These are phyloP conservation scores for Piloderma croceum DNA, from an alignment of 768 basidiomycete genomes.

Conservation along the genomic window DNA sequence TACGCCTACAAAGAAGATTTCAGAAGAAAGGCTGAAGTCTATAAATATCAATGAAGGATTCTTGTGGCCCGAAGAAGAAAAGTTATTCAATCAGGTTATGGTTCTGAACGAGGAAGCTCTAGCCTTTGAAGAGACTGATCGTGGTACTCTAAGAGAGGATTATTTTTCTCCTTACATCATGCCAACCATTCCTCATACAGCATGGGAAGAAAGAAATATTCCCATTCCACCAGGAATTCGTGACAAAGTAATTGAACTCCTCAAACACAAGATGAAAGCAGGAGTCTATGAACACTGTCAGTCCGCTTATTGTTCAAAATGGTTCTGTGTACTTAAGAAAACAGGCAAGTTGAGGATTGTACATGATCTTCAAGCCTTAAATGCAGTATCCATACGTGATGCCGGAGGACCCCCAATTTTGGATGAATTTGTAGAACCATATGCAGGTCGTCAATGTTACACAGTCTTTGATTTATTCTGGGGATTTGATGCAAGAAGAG, in stretches of 20 bases:
- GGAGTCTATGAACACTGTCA: slow-evolving; percentile 32
- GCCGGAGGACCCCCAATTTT: slow-evolving; percentile 28
- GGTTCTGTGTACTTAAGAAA: slow-evolving; percentile 28
- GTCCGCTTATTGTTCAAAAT: slow-evolving; percentile 28
- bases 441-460: slow-evolving; percentile 23
- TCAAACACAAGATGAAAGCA: slow-evolving; percentile 20
- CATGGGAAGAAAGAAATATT: slow-evolving; percentile 25
- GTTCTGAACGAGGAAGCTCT: slow-evolving; percentile 26
- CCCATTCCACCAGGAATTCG: slow-evolving; percentile 25
- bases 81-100: slow-evolving; percentile 30
- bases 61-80: slow-evolving; percentile 27
- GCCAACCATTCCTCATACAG: slow-evolving; percentile 31
- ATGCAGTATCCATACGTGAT: slow-evolving; percentile 31
- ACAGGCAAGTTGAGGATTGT: slow-evolving; percentile 31
- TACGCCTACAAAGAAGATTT: slow-evolving; percentile 13
- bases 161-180: slow-evolving; percentile 30
- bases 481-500: slow-evolving; percentile 16
- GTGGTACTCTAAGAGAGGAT: slow-evolving; percentile 27
- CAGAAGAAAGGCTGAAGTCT: slow-evolving; percentile 16
- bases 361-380: slow-evolving; percentile 34
- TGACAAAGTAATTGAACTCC: slow-evolving; percentile 15
- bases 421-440: slow-evolving; percentile 28
- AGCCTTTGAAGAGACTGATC: slow-evolving; percentile 34
- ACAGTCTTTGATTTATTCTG: slow-evolving; percentile 15
- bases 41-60: slow-evolving; percentile 29